Conservation (phyloP, 2,329 filamentous ascomycete genomes). For the Fusarium sp. region DNA sequence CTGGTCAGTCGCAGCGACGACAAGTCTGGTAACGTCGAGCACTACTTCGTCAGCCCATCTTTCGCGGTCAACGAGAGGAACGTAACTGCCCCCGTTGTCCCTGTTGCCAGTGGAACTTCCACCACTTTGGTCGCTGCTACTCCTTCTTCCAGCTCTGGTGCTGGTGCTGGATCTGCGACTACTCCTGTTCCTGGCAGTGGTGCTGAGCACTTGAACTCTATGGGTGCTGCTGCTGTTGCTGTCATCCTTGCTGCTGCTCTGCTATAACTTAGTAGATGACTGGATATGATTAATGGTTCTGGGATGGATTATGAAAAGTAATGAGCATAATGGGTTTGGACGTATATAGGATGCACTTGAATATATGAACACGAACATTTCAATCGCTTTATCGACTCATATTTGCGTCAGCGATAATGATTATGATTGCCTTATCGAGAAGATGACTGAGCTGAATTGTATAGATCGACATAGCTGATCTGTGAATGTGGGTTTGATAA, state of each 20-base stretch:
- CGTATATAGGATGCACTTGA: neutral
- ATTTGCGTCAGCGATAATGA: no score
- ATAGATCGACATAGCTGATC: neutral
- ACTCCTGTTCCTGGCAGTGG: conserved; percentile 29
- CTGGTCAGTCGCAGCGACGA: conserved; percentile 17
- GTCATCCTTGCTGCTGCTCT: conserved; percentile 47
- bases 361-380: conserved; percentile 11
- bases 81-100: conserved; percentile 35
- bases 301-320: conserved; percentile 12
- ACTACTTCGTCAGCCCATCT: conserved; percentile 22
- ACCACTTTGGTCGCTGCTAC: conserved; percentile 23
- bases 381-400: neutral
- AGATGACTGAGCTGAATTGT: neutral
- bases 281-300: conserved; percentile 2
- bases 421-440: no score
- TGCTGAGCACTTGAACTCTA: conserved; percentile 46
- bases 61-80: conserved; percentile 36
- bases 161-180: conserved; percentile 14
- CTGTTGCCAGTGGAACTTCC: conserved; percentile 8
- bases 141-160: conserved; percentile 40
- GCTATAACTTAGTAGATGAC: conserved; percentile 38
- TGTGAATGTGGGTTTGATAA: neutral
- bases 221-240: conserved; percentile 49
- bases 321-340: neutral
- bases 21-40: conserved; percentile 6